A percentile compares a stretch with the other conserved stretches of the same genome.
phyloP scores from a whole-genome alignment of 768 basidiomycete genomes.

The Sarcomyxa edulis region DNA sequence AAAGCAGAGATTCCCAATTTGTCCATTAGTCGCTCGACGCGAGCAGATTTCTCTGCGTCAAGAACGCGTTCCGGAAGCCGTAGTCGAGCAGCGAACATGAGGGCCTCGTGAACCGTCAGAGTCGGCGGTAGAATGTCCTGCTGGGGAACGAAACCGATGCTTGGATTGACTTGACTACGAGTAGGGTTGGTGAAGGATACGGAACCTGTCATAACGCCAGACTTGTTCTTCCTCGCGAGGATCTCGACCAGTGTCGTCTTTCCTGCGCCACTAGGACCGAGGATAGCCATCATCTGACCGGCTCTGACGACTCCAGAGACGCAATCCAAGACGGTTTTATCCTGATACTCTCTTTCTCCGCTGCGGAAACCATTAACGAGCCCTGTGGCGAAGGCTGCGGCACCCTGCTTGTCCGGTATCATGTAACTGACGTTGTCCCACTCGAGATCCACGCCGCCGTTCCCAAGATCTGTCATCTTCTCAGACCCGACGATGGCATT shows the following conservation, averaged over 20 bases:
- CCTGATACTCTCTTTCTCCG: conserved; percentile 24
- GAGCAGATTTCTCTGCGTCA: conserved; percentile 52
- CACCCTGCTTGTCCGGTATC: no score
- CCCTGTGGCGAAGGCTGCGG: conserved; percentile 11
- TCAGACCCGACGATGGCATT: conserved; percentile 30
- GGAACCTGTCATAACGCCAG: conserved; percentile 59
- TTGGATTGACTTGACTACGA: conserved; percentile 28
- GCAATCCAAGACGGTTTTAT: conserved; percentile 64
- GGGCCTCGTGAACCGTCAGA: conserved; percentile 76
- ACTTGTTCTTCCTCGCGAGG: conserved; percentile 78
- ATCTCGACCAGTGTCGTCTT: conserved; percentile 92
- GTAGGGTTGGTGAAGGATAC: conserved; percentile 48
- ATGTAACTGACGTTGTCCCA: conserved; percentile 71
- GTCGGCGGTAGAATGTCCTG: conserved; percentile 77
- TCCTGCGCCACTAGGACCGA: conserved; percentile 73
- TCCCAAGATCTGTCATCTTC: conserved; percentile 38
- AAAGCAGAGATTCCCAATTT: conserved; percentile 75
- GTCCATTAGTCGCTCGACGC: conserved; percentile 66
- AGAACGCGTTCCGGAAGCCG: conserved; percentile 74
- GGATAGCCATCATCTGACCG: conserved; percentile 86
- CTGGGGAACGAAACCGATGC: conserved; percentile 84
- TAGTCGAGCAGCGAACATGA: conserved; percentile 81
- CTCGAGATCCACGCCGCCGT: conserved; percentile 40
- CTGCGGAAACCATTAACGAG: conserved; percentile 10
- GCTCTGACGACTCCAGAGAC: conserved; percentile 68